Evolutionary conservation across 2,329 filamentous ascomycete species (phyloP).

Genomic region (Mycosphaerella sp.): DNA sequence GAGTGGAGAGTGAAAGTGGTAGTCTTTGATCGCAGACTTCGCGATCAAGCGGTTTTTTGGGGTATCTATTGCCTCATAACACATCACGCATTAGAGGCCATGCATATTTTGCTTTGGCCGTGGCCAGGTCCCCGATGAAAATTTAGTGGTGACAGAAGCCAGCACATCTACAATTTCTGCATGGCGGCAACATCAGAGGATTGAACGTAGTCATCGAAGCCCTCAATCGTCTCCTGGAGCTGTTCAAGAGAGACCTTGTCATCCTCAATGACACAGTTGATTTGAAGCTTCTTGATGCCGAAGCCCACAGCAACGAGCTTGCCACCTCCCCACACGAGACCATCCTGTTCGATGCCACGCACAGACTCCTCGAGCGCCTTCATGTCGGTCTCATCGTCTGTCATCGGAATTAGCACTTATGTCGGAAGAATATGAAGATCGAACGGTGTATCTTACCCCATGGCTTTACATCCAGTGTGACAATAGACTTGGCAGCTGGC

Average conservation of each 20-base stretch:
- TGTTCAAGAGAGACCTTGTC: conserved; percentile 87
- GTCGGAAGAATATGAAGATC: not conserved
- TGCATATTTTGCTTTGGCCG: not conserved
- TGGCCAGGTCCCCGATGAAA: not conserved
- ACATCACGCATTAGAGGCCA: not conserved
- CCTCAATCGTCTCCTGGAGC: conserved; percentile 78
- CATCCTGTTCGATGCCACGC: conserved; percentile 79
- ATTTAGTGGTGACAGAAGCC: not conserved
- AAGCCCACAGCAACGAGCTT: conserved; percentile 87
- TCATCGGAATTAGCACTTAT: conserved; percentile 11
- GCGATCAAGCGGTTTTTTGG: not conserved
- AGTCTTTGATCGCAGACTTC: not conserved
- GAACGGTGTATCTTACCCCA: conserved; percentile 66
- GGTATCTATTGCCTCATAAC: conserved; percentile 1
- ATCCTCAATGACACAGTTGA: conserved; percentile 96
- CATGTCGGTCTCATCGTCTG: conserved; percentile 77
- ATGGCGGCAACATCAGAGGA: conserved; percentile 85
- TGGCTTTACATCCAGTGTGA: conserved; percentile 95
- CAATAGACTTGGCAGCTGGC: conserved; percentile 88
- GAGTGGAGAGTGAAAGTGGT: not conserved
- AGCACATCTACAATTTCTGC: conserved; percentile 31
- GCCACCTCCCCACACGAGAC: conserved; percentile 91
- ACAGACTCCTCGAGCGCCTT: conserved; percentile 71
- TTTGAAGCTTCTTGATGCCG: conserved; percentile 99
- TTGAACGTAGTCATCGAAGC: conserved; percentile 92